Conservation (phyloP, 1,139 yeast species). For the Yamadazyma diospyri region DNA sequence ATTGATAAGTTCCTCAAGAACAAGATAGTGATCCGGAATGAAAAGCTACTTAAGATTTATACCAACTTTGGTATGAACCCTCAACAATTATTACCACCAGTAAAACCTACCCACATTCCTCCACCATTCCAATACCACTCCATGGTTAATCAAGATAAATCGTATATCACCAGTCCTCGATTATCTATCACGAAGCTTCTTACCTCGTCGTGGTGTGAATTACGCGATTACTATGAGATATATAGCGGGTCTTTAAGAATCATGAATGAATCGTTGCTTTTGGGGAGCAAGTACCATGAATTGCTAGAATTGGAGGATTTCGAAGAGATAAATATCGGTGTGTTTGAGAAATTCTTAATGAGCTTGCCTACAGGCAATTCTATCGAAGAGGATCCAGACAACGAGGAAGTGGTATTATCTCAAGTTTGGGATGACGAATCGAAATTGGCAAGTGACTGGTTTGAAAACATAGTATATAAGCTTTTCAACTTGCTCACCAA, state of each 20-base stretch:
- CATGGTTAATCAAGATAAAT: conserved; percentile 20
- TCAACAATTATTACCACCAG: conserved; percentile 13
- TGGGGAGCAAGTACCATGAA: conserved; percentile 42
- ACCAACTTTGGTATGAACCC: conserved; percentile 12
- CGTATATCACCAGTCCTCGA: conserved; percentile 29
- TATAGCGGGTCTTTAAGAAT: conserved; percentile 32
- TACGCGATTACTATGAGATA: conserved; percentile 40
- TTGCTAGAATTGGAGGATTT: conserved; percentile 41
- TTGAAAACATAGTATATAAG: conserved; percentile 27
- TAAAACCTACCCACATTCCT: conserved; percentile 13
- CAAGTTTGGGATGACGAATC: conserved; percentile 7
- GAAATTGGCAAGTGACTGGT: conserved; percentile 30
- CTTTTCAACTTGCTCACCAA: conserved; percentile 35
- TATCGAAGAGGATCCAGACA: background rate
- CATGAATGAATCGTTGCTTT: conserved; percentile 27
- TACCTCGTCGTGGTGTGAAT: conserved; percentile 52
- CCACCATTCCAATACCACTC: conserved; percentile 28
- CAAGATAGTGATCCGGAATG: conserved; percentile 8
- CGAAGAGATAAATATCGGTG: conserved; percentile 22
- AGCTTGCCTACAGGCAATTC: conserved; percentile 3
- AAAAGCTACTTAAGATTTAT: conserved; percentile 12
- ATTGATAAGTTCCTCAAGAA: conserved; percentile 11
- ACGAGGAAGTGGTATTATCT: background rate
- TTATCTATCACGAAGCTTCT: conserved; percentile 46
- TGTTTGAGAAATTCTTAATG: conserved; percentile 16